phyloP scores from a whole-genome alignment of 1,284 basidiomycete genomes.

The Cutaneotrichosporon dermatis region DNA sequence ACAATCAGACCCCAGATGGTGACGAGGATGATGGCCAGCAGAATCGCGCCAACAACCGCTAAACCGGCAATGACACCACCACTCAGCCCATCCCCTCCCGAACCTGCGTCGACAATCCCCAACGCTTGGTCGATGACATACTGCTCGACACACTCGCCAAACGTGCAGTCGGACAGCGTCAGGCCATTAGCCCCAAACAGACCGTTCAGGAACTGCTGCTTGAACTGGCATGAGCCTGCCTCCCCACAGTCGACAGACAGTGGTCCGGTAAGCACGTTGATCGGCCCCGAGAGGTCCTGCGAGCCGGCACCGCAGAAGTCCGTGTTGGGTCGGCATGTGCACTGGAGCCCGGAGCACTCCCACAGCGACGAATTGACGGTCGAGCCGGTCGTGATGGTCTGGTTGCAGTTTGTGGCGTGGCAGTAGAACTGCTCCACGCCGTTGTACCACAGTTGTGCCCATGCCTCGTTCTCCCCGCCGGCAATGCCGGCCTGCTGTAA shows the following conservation, averaged over 20 bases:
- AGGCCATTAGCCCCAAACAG: conserved; percentile 72
- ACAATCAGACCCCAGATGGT: conserved; percentile 59
- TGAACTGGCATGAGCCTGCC: conserved; percentile 66
- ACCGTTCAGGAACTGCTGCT: conserved; percentile 60
- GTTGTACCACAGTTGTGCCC: conserved; percentile 75
- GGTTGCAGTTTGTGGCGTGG: conserved; percentile 62
- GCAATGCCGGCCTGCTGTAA: conserved; percentile 38
- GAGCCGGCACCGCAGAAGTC: conserved; percentile 65
- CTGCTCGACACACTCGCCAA: conserved; percentile 81
- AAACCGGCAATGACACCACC: conserved; percentile 82
- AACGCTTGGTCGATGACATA: conserved; percentile 61
- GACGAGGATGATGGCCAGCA: conserved; percentile 58
- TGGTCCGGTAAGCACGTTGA: conserved; percentile 49
- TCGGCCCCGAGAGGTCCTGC: conserved; percentile 54
- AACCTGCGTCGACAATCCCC: conserved; percentile 19
- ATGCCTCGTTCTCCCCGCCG: conserved; percentile 57
- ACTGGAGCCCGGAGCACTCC: conserved; percentile 66
- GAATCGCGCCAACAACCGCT: conserved; percentile 67
- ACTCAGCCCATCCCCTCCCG: conserved; percentile 34
- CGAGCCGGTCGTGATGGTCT: conserved; percentile 50
- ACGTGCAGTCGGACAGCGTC: conserved; percentile 62
- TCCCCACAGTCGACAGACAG: conserved; percentile 61
- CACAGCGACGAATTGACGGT: conserved; percentile 52
- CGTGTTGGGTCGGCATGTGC: conserved; percentile 64
- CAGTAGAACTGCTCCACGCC: conserved; percentile 78